These are phyloP conservation scores for Xanthoconium stramineum DNA, from an alignment of 768 basidiomycete genomes.

Conservation along the genomic window DNA sequence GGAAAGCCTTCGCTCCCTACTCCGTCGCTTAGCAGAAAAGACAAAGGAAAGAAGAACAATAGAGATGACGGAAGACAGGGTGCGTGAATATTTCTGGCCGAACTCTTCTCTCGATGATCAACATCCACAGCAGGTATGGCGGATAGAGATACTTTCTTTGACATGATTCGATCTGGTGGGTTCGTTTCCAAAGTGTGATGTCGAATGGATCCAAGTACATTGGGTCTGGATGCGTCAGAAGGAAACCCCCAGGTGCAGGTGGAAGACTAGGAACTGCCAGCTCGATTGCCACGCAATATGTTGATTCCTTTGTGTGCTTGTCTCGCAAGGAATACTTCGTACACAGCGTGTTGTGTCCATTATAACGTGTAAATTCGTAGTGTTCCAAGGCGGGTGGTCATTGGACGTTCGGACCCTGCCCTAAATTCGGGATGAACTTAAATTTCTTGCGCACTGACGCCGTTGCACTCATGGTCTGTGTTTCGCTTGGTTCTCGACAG, in stretches of 20 bases:
- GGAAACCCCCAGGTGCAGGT: too few relatives aligned
- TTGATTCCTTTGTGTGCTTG: too few relatives aligned
- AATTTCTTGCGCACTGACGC: constrained; percentile 24
- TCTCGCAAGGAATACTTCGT: too few relatives aligned
- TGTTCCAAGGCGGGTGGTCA: constrained; percentile 7
- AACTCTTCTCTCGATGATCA: constrained; percentile 1
- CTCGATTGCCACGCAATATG: background rate
- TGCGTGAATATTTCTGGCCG: constrained; percentile 29
- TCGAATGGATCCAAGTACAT: background rate
- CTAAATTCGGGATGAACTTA: constrained; percentile 36
- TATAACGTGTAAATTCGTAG: background rate
- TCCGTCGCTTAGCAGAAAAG: constrained; percentile 50
- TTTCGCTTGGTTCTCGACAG: background rate
- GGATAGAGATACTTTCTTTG: constrained; percentile 73
- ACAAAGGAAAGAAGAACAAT: constrained; percentile 47
- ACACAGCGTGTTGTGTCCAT: too few relatives aligned
- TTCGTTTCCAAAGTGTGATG: constrained; percentile 65
- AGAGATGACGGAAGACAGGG: constrained; percentile 61
- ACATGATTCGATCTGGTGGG: constrained; percentile 79
- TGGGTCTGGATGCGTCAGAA: too few relatives aligned
- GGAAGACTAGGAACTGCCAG: too few relatives aligned
- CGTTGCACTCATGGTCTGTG: constrained; percentile 33
- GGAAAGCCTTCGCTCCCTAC: constrained; percentile 74
- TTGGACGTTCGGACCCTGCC: constrained; percentile 29
- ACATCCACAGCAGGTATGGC: constrained; percentile 42